phyloP scores from a whole-genome alignment of 2,329 filamentous ascomycete species.

The Epichloe gansuensis region DNA sequence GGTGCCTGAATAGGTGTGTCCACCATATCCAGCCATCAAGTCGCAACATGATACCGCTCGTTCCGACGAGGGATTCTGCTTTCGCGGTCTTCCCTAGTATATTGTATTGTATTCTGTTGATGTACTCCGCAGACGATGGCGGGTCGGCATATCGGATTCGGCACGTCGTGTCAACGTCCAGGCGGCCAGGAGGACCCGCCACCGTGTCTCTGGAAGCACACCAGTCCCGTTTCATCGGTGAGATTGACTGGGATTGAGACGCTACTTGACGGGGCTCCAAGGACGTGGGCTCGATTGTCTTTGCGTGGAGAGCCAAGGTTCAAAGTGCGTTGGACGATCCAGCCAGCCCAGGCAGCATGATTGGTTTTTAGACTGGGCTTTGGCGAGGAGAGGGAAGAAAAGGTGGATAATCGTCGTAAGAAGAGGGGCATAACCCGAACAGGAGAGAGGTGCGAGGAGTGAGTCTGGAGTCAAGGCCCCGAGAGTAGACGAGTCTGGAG shows the following conservation, averaged over 20 bases:
- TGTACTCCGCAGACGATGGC: not conserved
- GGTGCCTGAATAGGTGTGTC: not conserved
- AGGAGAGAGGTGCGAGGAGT: not conserved
- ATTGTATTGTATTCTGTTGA: not conserved
- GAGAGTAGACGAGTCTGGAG: not conserved
- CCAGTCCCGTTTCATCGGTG: slow-evolving; percentile 5
- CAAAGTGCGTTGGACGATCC: not conserved
- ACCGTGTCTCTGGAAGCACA: slow-evolving; percentile 6
- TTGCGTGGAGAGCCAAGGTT: not conserved
- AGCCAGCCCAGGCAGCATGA: not conserved
- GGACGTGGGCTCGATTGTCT: slow-evolving; percentile 1
- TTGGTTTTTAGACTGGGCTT: not conserved
- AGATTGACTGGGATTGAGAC: not conserved
- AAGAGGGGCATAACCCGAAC: not conserved
- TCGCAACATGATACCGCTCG: not conserved
- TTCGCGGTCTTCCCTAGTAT: not conserved
- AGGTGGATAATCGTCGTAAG: not conserved
- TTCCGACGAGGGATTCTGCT: not conserved
- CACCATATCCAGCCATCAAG: not conserved
- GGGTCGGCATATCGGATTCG: not conserved
- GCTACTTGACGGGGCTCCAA: slow-evolving; percentile 1
- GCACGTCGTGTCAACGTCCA: not conserved
- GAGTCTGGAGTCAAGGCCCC: not conserved
- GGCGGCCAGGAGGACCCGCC: not conserved
- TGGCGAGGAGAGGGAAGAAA: not conserved